Base-by-base conservation (phyloP, 1,284 basidiomycete species). In the Moesziomyces sp. region DNA sequence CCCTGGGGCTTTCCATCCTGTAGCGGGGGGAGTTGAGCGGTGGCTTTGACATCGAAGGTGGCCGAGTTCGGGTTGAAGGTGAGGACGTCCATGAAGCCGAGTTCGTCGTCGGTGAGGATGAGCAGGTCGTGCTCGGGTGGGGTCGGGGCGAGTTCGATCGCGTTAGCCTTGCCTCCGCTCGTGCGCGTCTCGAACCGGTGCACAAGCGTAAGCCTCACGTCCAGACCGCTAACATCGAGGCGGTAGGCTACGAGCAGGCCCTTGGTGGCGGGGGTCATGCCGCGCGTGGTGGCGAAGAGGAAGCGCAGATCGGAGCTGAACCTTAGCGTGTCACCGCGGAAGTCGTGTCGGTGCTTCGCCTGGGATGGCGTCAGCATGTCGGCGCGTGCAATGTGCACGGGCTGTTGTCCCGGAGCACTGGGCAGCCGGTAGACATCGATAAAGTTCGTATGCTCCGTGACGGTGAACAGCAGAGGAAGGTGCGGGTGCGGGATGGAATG, bases 111-210 rank as follows among this genome's bases (percentile, higher is more conserved):
- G 0, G 81, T 83, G 3, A 82, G 52, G 4, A 83, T 70, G 21
- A 77, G 44, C 14, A 46, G 42, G 35, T 59, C 59, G 9, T 16
- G 5, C 0, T 4, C 30, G 0, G 24, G 23, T 26, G 40, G n/a
- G 38, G 52, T 40, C 10, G 69, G 56, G 19, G 74, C 62, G 26
- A 76, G 62, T 45, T 83, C 81, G 52, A 81, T 79, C 0, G 81
- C 81, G 50, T 83, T 83, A 16, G 81, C 81, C 53, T 83, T 83
- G 1, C 81, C 81, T 16, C 81, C 81, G 40, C 62, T 66, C 1
- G 70, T 83, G 8, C 75, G 62, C 2, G 81, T 83, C 16, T 56
- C 19, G 55, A 61, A 79, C 13, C 52, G 30, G 0, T 55, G 57
- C 9, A 72, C 54, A 13, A 52, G 16, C 0, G 14, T n/a, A 13